These are phyloP conservation scores for Wolfiporia cocos DNA, from an alignment of 1,284 basidiomycete species.

Conservation along the genomic window DNA sequence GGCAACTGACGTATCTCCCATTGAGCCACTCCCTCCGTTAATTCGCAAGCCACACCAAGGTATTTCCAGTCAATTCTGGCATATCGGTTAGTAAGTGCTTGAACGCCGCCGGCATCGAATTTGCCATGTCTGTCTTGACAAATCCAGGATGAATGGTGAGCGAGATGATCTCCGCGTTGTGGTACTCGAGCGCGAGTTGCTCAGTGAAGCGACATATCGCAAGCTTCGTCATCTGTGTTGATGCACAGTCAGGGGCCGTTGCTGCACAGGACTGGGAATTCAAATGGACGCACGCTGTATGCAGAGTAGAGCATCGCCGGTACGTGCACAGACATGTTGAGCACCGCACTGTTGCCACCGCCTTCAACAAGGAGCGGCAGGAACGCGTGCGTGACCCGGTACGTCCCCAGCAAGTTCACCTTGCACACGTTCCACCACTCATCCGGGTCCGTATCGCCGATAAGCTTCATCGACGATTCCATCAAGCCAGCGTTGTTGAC, in stretches of 20 bases:
- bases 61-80: neutral
- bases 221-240: neutral
- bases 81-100: neutral
- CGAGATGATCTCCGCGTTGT: neutral
- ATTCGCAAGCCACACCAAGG: neutral
- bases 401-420: slow-evolving; percentile 1
- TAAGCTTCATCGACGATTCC: neutral
- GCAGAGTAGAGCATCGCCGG: neutral
- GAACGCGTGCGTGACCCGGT: neutral
- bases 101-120: neutral
- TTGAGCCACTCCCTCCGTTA: neutral
- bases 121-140: neutral
- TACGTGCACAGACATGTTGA: neutral
- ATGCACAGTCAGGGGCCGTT: neutral
- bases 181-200: neutral
- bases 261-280: too few relatives aligned
- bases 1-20: slow-evolving; percentile 1
- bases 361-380: neutral
- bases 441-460: neutral
- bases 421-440: neutral
- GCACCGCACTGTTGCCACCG: neutral
- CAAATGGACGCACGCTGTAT: neutral
- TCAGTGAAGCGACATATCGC: neutral
- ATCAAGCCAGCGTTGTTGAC: neutral
- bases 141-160: neutral